Percentiles rank a stretch among this genome's conserved stretches.
These are phyloP conservation scores for Elsinoe fawcettii DNA, from an alignment of 2,329 filamentous ascomycete species.

Conservation along the genomic window DNA sequence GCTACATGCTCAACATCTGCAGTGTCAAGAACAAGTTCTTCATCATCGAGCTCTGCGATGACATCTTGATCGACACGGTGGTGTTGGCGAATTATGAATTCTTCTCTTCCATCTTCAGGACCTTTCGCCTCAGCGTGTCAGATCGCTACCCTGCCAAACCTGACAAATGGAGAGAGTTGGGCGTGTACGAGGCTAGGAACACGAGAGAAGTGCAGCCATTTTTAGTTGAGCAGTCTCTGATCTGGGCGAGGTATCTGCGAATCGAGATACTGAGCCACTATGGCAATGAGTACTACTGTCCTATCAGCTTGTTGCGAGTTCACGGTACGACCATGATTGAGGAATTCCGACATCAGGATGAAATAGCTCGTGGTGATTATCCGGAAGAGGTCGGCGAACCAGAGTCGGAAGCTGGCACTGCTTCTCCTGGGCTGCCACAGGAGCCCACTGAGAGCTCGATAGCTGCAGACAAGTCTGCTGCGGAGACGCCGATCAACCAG, in stretches of 20 bases:
- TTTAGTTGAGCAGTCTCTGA: constrained; percentile 84
- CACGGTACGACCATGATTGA: constrained; percentile 93
- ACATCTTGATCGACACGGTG: constrained; percentile 80
- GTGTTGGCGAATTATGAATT: constrained; percentile 99
- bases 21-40: constrained; percentile 81
- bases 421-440: constrained; percentile 8
- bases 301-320: constrained; percentile 78
- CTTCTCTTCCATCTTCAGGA: constrained; percentile 93
- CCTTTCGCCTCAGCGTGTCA: constrained; percentile 84
- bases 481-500: constrained; percentile 1
- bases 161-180: constrained; percentile 85
- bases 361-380: constrained; percentile 50
- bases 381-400: constrained; percentile 55
- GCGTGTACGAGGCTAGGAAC: constrained; percentile 84
- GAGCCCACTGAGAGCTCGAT: constrained; percentile 14
- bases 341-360: constrained; percentile 82
- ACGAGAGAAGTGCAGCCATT: constrained; percentile 92
- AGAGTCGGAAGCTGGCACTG: constrained; percentile 22
- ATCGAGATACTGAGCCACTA: constrained; percentile 91
- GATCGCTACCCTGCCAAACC: constrained; percentile 89
- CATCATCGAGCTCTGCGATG: constrained; percentile 86
- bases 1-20: constrained; percentile 95
- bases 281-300: constrained; percentile 94
- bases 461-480: constrained; percentile 17
- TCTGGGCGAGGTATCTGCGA: constrained; percentile 88